These are phyloP conservation scores for Thielaviopsis ethacetica DNA, from an alignment of 2,329 filamentous ascomycete species.

Conservation along the genomic window DNA sequence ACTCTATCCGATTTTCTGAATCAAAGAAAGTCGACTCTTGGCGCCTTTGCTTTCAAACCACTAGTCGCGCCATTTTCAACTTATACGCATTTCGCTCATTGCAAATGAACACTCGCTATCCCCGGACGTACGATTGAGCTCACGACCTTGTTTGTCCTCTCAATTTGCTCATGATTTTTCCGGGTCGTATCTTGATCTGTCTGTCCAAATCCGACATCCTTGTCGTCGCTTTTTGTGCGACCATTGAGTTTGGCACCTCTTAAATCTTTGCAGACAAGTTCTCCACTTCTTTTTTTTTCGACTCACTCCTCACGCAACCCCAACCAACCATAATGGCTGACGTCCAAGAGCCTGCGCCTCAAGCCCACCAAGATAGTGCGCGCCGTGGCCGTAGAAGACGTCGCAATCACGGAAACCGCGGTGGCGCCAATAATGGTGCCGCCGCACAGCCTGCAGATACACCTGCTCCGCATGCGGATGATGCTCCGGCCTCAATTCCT, in stretches of 20 bases:
- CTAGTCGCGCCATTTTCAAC: no score
- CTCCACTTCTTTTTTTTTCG: background rate
- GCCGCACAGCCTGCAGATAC: background rate
- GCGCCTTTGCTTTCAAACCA: no score
- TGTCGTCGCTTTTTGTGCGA: background rate
- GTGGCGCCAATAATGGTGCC: background rate
- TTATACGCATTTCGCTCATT: no score
- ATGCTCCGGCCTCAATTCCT: background rate
- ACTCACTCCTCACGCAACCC: background rate
- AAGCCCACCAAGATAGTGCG: background rate
- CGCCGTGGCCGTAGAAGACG: background rate
- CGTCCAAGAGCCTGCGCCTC: background rate
- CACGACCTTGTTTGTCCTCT: background rate
- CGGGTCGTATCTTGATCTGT: background rate
- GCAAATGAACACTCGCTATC: no score
- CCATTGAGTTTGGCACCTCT: background rate
- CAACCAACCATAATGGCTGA: background rate
- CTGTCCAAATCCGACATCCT: background rate
- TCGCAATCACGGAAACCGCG: background rate
- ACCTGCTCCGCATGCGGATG: background rate
- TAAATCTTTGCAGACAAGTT: background rate
- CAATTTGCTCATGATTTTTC: background rate
- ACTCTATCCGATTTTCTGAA: no score
- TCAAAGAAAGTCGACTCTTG: no score
- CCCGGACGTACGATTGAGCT: no score